Base-by-base conservation (phyloP, 2,329 filamentous ascomycete species). In the Bipolaris sorokiniana region DNA sequence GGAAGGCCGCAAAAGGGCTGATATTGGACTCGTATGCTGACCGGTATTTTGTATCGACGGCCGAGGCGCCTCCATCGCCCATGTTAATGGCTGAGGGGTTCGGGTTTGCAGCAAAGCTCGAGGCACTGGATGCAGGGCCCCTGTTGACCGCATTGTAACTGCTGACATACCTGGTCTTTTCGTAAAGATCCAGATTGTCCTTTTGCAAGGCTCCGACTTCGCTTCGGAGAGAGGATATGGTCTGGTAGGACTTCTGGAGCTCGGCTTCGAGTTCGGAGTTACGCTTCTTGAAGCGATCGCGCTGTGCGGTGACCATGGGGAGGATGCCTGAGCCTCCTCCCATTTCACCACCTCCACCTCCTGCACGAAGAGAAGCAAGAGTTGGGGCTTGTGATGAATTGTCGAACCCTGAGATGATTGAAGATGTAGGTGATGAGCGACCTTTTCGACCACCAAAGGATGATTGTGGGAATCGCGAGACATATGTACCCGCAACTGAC, bases 321-420 rank as follows among this genome's bases (percentile, higher is more conserved):
- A 99, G 81, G 63, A 99, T 97, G 11, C 93, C 92, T 0, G 91
- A 91, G 2, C 91, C 91, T 51, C 90, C 85, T 31, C 90, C 82
- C 10, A 31, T 31, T 61, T 88, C 85, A 45, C 92, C 90, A 10
- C 56, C 51, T 7, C 58, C 90, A 15, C 59, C 54, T 7, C 57
- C 67, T 2, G 83, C 84, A 31, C 86, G 83, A 22, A 89, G 79
- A 6, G 84, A 79, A 37, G 88, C 86, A 64, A 88, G 79, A 13
- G 81, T 82, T 16, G 61, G 52, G 58, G 56, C 69, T 47, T 69
- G 68, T 3, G 68, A 66, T 7, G 65, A 56, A 48, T 71, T 69
- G 56, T 96, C 91, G 72, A 97, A 92, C n/a, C 95, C 95, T 58
- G 93, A 97, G 68, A 99, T 98, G 69, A 99, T 98, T 18, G 94